Evolutionary conservation across 2,329 filamentous ascomycete genomes (phyloP), one percentile per base, ranked within the genome.

Genomic region (Lachnellula suecica): DNA sequence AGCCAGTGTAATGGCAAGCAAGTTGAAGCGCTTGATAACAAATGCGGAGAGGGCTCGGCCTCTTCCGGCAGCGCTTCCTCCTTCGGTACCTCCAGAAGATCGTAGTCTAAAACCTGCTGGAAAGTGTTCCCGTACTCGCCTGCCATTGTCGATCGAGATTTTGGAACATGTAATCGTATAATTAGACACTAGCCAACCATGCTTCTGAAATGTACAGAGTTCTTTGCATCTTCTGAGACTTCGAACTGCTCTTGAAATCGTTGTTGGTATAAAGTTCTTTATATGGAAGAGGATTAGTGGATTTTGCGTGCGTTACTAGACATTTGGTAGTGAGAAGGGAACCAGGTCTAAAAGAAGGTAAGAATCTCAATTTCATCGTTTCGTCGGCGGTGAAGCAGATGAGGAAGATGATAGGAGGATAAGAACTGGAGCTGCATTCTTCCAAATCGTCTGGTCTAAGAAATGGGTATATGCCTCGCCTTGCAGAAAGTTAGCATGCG

Each of bases 21-120:
- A 50, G 19, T 44, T 23, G 44, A 47, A 54, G 44, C 38, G 52
- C 25, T 49, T 49, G 50, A 54, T 57, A 52, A 50, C 52, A 60
- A 58, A 49, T 59, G 27, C 41, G 52, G 55, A 54, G 44, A 42
- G 44, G 29, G 31, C 25, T 46, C 46, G 53, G 48, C 31, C 49
- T 38, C 20, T 53, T 19, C 47, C 55, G 53, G 52, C 41, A 52
- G 40, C 40, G 48, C 48, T 60, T 59, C 56, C 55, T 60, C 60
- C 58, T 59, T 62, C 49, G 52, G 51, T 22, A 54, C 25, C 52
- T 59, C 47, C 57, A 49, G 58, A 57, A 59, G 42, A 13, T 34
- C 47, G n/a, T 34, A 20, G 22, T 45, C 24, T 53, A 27, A 46
- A 34, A 23, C 42, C 7, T 40, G 34, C 29, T 37, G 8, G 9